Base-by-base conservation (phyloP, 345 rosid genomes). In the Sonneratia alba region DNA sequence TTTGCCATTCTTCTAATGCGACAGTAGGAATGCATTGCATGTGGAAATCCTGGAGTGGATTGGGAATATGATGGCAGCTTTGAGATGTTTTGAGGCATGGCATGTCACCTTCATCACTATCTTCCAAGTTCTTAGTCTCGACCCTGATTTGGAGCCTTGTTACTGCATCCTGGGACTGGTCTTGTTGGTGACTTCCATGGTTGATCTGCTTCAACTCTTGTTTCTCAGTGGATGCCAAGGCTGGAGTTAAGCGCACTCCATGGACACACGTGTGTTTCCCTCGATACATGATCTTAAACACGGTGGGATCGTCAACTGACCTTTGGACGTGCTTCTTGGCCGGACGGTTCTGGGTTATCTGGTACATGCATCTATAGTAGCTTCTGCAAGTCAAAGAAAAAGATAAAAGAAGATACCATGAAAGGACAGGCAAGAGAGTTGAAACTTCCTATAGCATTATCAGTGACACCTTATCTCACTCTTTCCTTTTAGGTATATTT, bases 241-340 rank as follows among this genome's bases (percentile, higher is more conserved):
- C 80, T 47, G 77, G 79, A 53, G 72, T 78, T 1, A 74, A 47
- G 37, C 75, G 83, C 67, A 51, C 69, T 47, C 76, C 74, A 59
- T 71, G 79, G 55, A 74, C 70, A 66, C 98, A 93, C 12, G 90
- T 82, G 81, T 93, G 98, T 72, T 69, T 80, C 74, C 96, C 97
- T 64, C 85, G 80, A 82, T 91, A 93, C 11, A 88, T 88, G 68
- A 93, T 72, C 9, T 91, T 87, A 42, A 93, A 91, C 37, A 91
- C 73, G 55, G 90, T 74, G 3, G 90, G 91, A 73, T 94, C 98
- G 55, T 85, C 83, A 72, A 89, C 95, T 32, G 96, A 88, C 80
- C 91, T 80, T 73, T 94, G 98, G 57, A 89, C 91, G 70, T 94
- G 97, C 80, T 89, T 94, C 63, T 93, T 86, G 1, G 98, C 96